Base-by-base conservation (phyloP, 2,329 filamentous ascomycete species). In the Alternaria brassicicola region DNA sequence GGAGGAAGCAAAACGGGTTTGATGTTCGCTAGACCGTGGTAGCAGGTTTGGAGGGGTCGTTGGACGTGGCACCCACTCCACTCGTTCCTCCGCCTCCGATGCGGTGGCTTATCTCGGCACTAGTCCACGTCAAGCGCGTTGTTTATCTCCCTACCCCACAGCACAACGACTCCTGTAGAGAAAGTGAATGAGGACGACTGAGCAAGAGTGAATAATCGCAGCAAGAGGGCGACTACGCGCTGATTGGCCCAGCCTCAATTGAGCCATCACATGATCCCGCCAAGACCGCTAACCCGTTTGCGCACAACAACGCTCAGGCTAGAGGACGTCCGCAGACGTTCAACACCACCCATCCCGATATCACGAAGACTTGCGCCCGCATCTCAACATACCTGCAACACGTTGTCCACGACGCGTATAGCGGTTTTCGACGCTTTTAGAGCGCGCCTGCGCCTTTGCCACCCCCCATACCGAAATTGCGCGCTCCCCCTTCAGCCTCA, bases 341-440 rank as follows among this genome's bases (percentile, higher is more conserved):
- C 62, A 67, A 70, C 65, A 69, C 65, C 63, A 66, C 69, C 62
- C 68, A 69, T 69, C 66, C 68, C 64, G 65, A 66, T 67, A 65
- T 71, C 67, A 69, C 67, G 60, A 65, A 67, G 66, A 55, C 59
- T 63, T 69, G 65, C 72, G 64, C 69, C 73, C 69, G 68, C 74
- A 75, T 75, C 74, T 68, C 69, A 66, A 60, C 62, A 68, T 67
- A 68, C 63, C 64, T 70, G 67, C 73, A 72, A 73, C 74, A 75
- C 75, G 69, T 63, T 72, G 53, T 67, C 55, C 62, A 63, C 65
- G 60, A 73, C 76, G 76, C 75, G 76, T 77, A 68, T 47, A 69
- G 61, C 56, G 52, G 54, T 52, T 60, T 54, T 45, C 60, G 50
- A 30, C 63, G 46, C 64, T 55, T 59, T 65, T 52, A 54, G 64